These are phyloP conservation scores for Paramecium caudatum DNA, from an alignment of 73 alveolate species.

Conservation along the genomic window DNA sequence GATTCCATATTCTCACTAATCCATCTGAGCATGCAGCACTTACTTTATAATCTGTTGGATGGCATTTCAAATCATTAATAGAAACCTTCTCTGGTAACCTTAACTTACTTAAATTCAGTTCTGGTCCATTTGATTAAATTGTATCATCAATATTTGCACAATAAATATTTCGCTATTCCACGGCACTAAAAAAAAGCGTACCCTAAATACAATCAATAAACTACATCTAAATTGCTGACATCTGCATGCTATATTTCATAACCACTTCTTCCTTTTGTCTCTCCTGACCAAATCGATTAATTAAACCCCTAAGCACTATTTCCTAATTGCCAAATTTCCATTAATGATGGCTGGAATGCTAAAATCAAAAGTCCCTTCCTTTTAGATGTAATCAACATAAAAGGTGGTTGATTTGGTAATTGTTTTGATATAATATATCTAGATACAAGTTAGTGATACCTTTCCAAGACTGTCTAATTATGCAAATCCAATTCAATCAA, in stretches of 20 bases:
- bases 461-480: slow-evolving; percentile 35
- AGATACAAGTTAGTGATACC: not conserved
- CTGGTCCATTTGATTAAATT: not conserved
- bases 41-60: slow-evolving; percentile 45
- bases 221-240: slow-evolving; percentile 40
- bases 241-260: slow-evolving; percentile 52
- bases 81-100: slow-evolving; percentile 21
- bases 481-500: slow-evolving; percentile 53
- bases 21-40: slow-evolving; percentile 59
- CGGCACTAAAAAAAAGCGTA: not conserved
- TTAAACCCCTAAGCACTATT: slow-evolving; percentile 8
- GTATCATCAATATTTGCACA: not conserved
- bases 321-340: slow-evolving; percentile 42
- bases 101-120: slow-evolving; percentile 30
- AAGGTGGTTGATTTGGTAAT: slow-evolving; percentile 10
- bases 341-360: slow-evolving; percentile 43
- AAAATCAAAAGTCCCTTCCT: slow-evolving; percentile 45
- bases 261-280: slow-evolving; percentile 33
- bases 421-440: slow-evolving; percentile 42
- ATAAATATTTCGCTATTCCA: not conserved
- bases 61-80: slow-evolving; percentile 62
- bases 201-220: too few relatives aligned
- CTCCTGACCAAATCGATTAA: slow-evolving; percentile 36
- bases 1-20: slow-evolving; percentile 41
- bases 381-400: slow-evolving; percentile 6